A percentile compares a stretch with the other conserved stretches of the same genome.
Conservation (phyloP, 306 rosid genomes). For the Calophaca sinica region DNA sequence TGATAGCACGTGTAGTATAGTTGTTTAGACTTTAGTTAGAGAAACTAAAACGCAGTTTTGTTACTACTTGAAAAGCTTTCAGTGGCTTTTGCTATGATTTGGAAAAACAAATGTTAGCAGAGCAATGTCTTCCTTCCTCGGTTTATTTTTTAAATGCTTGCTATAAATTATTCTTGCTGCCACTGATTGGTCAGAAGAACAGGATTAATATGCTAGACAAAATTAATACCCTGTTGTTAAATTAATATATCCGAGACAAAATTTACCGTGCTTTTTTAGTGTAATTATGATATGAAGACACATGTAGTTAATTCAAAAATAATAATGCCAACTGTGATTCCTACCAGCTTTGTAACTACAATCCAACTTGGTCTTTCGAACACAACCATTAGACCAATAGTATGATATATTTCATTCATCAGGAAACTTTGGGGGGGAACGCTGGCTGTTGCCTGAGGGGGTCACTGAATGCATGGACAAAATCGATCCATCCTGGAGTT, state of each 20-base stretch:
- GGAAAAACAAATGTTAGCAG: neutral
- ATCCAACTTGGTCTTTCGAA: too few species aligned
- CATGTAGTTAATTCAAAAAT: constrained; percentile 13
- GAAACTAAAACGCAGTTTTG: constrained; percentile 4
- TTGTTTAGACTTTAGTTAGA: neutral
- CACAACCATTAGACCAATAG: too few species aligned
- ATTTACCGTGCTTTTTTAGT: constrained; percentile 4
- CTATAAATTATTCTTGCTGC: neutral
- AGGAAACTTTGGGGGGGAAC: too few species aligned
- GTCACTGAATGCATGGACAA: too few species aligned
- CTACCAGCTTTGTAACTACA: neutral
- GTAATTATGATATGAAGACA: constrained; percentile 14
- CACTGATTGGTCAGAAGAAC: constrained; percentile 1
- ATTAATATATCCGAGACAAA: neutral
- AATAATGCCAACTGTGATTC: constrained; percentile 11
- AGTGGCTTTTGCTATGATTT: neutral
- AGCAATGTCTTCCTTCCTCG: constrained; percentile 38
- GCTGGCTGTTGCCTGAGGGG: too few species aligned
- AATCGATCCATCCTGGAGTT: too few species aligned
- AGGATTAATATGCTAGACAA: neutral
- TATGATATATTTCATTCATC: too few species aligned
- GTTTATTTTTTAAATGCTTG: constrained; percentile 19
- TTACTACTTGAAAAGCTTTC: constrained; percentile 6
- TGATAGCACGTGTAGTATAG: constrained; percentile 41
- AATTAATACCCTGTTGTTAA: neutral